Conservation (phyloP, 2,329 filamentous ascomycete species). For the Aureobasidium uvarum region DNA sequence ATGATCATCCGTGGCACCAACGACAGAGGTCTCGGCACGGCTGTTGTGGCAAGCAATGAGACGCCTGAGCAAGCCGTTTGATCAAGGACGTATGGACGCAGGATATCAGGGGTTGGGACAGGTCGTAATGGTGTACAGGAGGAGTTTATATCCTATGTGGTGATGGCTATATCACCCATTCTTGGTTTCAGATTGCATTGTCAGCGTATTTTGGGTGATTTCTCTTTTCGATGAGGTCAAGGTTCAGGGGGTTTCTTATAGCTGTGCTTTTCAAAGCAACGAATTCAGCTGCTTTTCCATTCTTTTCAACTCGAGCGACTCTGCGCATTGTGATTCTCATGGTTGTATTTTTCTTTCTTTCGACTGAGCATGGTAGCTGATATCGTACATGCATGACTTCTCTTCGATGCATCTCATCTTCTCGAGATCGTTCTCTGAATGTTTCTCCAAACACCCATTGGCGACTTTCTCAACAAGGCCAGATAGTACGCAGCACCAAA, state of each 20-base stretch:
- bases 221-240: neutral
- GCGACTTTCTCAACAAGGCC: slow-evolving; percentile 15
- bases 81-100: neutral
- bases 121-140: slow-evolving; percentile 8
- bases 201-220: slow-evolving; percentile 15
- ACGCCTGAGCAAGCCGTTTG: slow-evolving; percentile 62
- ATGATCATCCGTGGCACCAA: slow-evolving; percentile 90
- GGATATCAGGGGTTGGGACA: neutral
- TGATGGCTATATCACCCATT: slow-evolving; percentile 22
- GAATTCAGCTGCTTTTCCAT: slow-evolving; percentile 7
- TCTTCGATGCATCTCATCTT: neutral
- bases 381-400: neutral
- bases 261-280: neutral
- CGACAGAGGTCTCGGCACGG: slow-evolving; percentile 77
- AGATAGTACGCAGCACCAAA: slow-evolving; percentile 38
- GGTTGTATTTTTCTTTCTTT: too few species aligned
- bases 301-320: neutral
- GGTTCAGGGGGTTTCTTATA: neutral
- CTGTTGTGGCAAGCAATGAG: slow-evolving; percentile 86
- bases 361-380: neutral
- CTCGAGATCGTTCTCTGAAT: neutral
- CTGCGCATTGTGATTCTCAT: neutral
- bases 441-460: slow-evolving; percentile 12
- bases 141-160: slow-evolving; percentile 18
- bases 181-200: slow-evolving; percentile 26